A percentile compares a stretch with the other conserved stretches of the same genome.
These are phyloP conservation scores for Pilasporangium apinafurcum DNA, from an alignment of 352 stramenopile species.

Conservation along the genomic window DNA sequence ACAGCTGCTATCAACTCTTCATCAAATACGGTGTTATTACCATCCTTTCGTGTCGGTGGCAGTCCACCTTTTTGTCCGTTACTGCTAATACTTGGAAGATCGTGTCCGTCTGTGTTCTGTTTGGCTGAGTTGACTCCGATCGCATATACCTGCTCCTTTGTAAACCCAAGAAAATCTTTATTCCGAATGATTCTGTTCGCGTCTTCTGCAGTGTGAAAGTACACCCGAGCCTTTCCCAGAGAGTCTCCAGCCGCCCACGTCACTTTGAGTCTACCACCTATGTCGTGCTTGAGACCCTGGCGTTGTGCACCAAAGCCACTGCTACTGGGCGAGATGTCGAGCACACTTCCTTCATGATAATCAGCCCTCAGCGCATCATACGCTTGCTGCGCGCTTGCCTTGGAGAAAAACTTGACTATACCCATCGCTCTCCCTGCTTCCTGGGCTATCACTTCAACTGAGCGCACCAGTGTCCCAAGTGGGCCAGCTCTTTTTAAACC, in stretches of 20 bases:
- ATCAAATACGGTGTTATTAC: not conserved
- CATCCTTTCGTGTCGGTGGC: not conserved
- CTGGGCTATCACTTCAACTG: not conserved
- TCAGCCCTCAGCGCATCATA: slow-evolving; percentile 10
- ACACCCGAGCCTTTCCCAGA: slow-evolving; percentile 12
- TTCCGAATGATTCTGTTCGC: slow-evolving; percentile 9
- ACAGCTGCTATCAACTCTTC: not conserved
- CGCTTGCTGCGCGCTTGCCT: slow-evolving; percentile 5
- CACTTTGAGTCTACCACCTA: slow-evolving; percentile 14
- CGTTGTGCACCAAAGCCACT: not conserved
- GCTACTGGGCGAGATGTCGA: slow-evolving; percentile 4
- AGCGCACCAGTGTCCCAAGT: not conserved
- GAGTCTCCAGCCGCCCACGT: slow-evolving; percentile 14
- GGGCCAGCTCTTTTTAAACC: not conserved
- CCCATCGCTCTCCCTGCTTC: slow-evolving; percentile 1
- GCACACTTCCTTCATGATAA: not conserved
- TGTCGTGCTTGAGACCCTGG: slow-evolving; percentile 2
- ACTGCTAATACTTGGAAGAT: too few species aligned
- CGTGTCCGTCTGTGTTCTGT: too few species aligned
- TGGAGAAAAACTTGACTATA: slow-evolving; percentile 8
- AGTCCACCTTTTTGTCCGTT: not conserved
- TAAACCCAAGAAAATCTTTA: not conserved
- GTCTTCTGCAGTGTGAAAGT: slow-evolving; percentile 7
- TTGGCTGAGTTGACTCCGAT: not conserved
- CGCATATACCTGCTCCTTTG: not conserved